These are phyloP conservation scores for Gossypium schwendimanii DNA, from an alignment of 441 rosid species.

Conservation along the genomic window DNA sequence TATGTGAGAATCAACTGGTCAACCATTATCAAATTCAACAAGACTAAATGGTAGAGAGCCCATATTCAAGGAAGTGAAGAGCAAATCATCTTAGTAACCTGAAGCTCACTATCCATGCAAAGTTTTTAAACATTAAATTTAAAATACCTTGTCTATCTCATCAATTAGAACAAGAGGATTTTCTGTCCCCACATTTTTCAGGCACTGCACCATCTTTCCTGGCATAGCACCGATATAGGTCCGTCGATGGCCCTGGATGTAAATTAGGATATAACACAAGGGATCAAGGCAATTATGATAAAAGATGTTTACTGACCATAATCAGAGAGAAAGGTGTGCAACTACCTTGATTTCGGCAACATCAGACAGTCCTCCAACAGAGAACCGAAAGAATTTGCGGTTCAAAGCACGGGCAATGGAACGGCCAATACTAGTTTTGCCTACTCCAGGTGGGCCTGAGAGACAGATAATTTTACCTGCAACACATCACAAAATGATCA, in stretches of 20 bases:
- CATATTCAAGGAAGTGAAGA: not conserved
- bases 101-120: slow-evolving; percentile 9
- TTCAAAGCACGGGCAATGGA: slow-evolving; percentile 91
- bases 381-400: slow-evolving; percentile 80
- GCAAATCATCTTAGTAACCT: not conserved
- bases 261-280: slow-evolving; percentile 8
- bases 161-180: slow-evolving; percentile 96
- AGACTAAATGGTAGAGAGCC: not conserved
- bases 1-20: slow-evolving; percentile 1
- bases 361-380: slow-evolving; percentile 93
- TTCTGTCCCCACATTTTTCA: slow-evolving; percentile 85
- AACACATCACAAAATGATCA: slow-evolving; percentile 14
- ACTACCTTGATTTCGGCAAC: slow-evolving; percentile 94
- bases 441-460: slow-evolving; percentile 98
- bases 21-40: not conserved
- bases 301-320: not conserved
- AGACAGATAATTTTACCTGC: slow-evolving; percentile 94
- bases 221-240: slow-evolving; percentile 96
- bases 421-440: slow-evolving; percentile 94
- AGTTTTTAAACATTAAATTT: not conserved
- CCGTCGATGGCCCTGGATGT: slow-evolving; percentile 82
- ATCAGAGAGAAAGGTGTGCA: slow-evolving; percentile 8
- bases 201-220: slow-evolving; percentile 97
- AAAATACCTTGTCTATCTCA: slow-evolving; percentile 90
- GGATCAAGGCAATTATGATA: not conserved